Conservation (phyloP, 805 yeast genomes). For the Starmerella davenportii region DNA sequence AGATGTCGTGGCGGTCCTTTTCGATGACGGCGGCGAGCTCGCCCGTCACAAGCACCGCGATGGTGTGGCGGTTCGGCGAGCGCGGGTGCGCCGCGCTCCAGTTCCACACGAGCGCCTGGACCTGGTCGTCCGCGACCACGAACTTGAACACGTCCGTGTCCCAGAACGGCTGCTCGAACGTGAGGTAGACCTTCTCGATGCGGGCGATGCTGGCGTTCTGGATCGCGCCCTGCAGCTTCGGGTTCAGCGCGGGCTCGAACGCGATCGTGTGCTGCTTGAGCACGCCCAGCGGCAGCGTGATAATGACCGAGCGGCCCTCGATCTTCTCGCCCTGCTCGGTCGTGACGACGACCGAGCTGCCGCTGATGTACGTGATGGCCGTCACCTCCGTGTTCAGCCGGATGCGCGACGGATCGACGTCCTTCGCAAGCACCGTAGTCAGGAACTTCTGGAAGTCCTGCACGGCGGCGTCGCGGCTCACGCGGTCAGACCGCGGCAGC, state of each 20-base stretch:
- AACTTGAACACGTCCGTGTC: slow-evolving; percentile 33
- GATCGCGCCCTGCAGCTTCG: slow-evolving; percentile 9
- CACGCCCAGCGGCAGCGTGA: slow-evolving; percentile 16
- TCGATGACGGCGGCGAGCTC: slow-evolving; percentile 44
- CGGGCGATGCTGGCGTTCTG: slow-evolving; percentile 28
- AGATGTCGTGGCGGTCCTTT: slow-evolving; percentile 24
- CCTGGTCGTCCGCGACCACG: slow-evolving; percentile 27
- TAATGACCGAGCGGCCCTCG: slow-evolving; percentile 17
- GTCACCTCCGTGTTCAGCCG: slow-evolving; percentile 11
- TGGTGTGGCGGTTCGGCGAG: slow-evolving; percentile 23
- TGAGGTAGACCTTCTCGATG: slow-evolving; percentile 55
- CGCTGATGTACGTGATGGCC: slow-evolving; percentile 4
- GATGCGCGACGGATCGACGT: slow-evolving; percentile 11
- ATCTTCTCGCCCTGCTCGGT: slow-evolving; percentile 10
- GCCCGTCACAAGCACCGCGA: slow-evolving; percentile 48
- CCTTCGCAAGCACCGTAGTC: slow-evolving; percentile 6
- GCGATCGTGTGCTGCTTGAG: slow-evolving; percentile 12
- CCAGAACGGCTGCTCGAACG: slow-evolving; percentile 51
- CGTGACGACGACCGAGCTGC: slow-evolving; percentile 11
- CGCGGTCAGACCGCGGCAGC: slow-evolving; percentile 1
- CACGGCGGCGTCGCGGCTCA: slow-evolving; percentile 17
- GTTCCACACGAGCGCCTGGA: slow-evolving; percentile 46
- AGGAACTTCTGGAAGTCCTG: slow-evolving; percentile 13
- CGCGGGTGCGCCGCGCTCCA: slow-evolving; percentile 29
- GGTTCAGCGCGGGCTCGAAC: slow-evolving; percentile 15